Evolutionary conservation across 2,329 filamentous ascomycete species (phyloP).

Genomic region (Trichoderma arundinaceum): DNA sequence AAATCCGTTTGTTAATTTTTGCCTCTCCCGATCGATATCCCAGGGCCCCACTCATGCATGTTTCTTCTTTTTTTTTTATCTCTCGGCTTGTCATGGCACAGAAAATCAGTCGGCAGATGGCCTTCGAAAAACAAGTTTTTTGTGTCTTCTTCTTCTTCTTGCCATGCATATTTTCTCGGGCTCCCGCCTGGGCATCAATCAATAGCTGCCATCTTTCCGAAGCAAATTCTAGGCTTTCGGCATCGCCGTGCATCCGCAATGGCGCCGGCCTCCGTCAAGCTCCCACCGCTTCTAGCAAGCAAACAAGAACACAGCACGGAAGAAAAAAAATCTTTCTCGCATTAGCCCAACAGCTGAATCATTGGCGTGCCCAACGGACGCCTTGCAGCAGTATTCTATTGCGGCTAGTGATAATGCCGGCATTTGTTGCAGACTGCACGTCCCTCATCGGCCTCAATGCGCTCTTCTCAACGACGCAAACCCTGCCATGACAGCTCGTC

Average conservation of each 20-base stretch:
- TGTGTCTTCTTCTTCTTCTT: not conserved
- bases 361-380: not conserved
- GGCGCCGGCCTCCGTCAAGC: not conserved
- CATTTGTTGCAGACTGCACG: not conserved
- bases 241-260: not conserved
- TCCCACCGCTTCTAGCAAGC: not conserved
- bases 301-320: not conserved
- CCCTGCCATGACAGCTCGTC: not conserved
- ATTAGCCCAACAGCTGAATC: constrained; percentile 3
- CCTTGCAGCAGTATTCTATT: not conserved
- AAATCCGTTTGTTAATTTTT: not conserved
- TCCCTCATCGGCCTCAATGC: not conserved
- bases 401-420: not conserved
- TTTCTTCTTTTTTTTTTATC: not conserved
- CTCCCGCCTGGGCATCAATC: not conserved
- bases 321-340: not conserved
- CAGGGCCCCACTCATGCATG: constrained; percentile 7
- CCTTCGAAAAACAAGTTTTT: too few relatives aligned
- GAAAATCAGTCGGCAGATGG: not conserved
- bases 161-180: not conserved
- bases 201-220: not conserved
- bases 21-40: constrained; percentile 6
- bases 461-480: not conserved
- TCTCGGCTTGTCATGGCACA: not conserved
- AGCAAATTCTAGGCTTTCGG: not conserved